Percentiles rank a stretch among this genome's conserved stretches.
These are phyloP conservation scores for Warburgia ugandensis DNA, from an alignment of 164 flowering plant species.

Conservation along the genomic window DNA sequence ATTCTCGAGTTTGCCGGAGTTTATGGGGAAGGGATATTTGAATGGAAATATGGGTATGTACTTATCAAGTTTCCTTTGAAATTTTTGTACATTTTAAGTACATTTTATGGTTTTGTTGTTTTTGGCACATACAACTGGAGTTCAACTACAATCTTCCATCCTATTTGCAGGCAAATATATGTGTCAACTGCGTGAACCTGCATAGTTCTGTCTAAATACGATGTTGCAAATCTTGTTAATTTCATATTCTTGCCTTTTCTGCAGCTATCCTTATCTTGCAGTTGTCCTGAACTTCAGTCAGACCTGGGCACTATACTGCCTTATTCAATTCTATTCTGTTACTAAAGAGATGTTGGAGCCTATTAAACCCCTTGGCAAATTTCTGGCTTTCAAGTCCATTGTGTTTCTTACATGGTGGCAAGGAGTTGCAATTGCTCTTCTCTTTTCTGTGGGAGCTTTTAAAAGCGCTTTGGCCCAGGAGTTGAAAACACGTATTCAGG, in stretches of 20 bases:
- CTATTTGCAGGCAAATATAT: too few relatives aligned
- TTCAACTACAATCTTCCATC: too few relatives aligned
- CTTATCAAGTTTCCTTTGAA: neutral
- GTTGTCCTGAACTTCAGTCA: constrained; percentile 93
- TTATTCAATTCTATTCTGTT: constrained; percentile 88
- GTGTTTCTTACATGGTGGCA: constrained; percentile 99
- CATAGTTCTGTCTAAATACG: neutral
- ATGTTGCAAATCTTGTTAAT: neutral
- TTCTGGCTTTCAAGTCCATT: constrained; percentile 87
- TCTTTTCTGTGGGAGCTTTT: constrained; percentile 84
- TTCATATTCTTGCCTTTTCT: too few relatives aligned
- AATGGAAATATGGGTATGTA: constrained; percentile 91
- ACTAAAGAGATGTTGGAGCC: constrained; percentile 80
- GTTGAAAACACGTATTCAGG: constrained; percentile 84
- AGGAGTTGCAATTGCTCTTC: constrained; percentile 89
- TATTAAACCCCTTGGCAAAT: constrained; percentile 91
- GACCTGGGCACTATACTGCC: constrained; percentile 98
- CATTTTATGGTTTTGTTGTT: neutral
- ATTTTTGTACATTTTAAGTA: neutral
- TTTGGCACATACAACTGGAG: too few relatives aligned
- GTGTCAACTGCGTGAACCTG: neutral
- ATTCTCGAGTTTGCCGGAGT: constrained; percentile 67
- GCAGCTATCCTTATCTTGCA: constrained; percentile 97
- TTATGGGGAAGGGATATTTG: constrained; percentile 97
- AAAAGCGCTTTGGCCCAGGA: constrained; percentile 78